Evolutionary conservation across 2,329 filamentous ascomycete genomes (phyloP), one percentile per base, ranked within the genome.

Genomic region (Penicillium sp.): DNA sequence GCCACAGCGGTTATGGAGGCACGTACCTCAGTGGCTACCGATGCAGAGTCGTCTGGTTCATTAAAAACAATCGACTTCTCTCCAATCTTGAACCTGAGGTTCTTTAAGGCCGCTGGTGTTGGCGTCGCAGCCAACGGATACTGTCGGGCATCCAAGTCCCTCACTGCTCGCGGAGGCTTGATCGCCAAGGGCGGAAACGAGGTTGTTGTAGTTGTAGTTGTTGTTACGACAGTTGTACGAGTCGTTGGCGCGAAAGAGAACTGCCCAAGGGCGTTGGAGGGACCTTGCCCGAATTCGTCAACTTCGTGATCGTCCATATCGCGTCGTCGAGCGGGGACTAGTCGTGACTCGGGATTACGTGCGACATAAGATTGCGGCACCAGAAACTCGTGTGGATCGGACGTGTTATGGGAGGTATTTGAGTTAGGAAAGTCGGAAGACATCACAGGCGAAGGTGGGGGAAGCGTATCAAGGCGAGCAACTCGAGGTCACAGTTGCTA

Each of bases 131-230:
- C 93, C 29, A 99, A 81, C 39, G 95, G 95, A 73, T 96, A 99
- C 67, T 95, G 87, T 73, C 96, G 96, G 14, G 89, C 83, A 74
- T 98, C 92, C 57, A 96, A 85, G 53, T 88, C 83, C 58, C 84
- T 80, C 33, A 92, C 82, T 51, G 87, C 85, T 53, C 85, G 85
- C 25, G 91, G 89, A 58, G 90, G 85, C 63, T 86, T 87, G 64
- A 96, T 86, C 55, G 91, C 81, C 57, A 97, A 81, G n/a, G 92
- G 92, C 47, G 93, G 93, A 64, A 95, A 96, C 16, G 81, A 75
- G 76, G 91, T 82, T 74, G 88, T 91, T 1, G 93, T 96, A 0
- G 92, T 96, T 0, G 92, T 97, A 0, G 93, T 97, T 0, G 93
- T 97, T 1, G 93, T 96, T 61, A 96, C 86, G 11, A 87, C 82